phyloP scores from a whole-genome alignment of 306 rosid genomes.

The Acacia crassicarpa region DNA sequence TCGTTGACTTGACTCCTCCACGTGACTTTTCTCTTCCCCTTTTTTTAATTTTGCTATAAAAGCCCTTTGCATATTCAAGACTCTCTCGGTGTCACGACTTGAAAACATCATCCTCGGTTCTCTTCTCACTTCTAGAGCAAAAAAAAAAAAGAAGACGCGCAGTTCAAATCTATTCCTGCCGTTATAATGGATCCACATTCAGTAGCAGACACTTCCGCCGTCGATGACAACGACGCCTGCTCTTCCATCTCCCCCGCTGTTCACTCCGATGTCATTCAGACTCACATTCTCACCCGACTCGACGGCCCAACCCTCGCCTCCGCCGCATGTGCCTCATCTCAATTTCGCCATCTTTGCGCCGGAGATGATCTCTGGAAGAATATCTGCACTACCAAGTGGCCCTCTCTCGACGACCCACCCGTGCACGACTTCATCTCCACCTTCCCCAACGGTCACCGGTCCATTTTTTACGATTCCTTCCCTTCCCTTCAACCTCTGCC shows the following conservation, averaged over 20 bases:
- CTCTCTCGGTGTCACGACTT: background rate
- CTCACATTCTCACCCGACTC: slow-evolving; percentile 72
- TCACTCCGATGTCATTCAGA: slow-evolving; percentile 59
- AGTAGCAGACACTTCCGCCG: background rate
- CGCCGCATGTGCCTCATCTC: slow-evolving; percentile 52
- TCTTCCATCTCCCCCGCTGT: slow-evolving; percentile 45
- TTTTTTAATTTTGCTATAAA: background rate
- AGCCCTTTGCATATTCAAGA: background rate
- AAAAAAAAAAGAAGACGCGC: no score
- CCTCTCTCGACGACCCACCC: slow-evolving; percentile 45
- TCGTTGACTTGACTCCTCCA: background rate
- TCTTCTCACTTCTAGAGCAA: background rate
- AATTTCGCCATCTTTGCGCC: slow-evolving; percentile 51
- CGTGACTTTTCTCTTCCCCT: background rate
- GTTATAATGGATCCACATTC: background rate
- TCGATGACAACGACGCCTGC: background rate
- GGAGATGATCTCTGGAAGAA: slow-evolving; percentile 64
- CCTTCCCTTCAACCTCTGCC: slow-evolving; percentile 47
- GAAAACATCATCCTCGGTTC: background rate
- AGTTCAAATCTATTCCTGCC: background rate
- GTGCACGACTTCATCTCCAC: slow-evolving; percentile 41
- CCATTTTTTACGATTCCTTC: slow-evolving; percentile 69
- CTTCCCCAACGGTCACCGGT: slow-evolving; percentile 65
- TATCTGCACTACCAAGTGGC: slow-evolving; percentile 64
- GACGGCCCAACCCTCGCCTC: slow-evolving; percentile 69